Conservation (phyloP, 2,329 filamentous ascomycete species). For the Pseudogymnoascus sp. region DNA sequence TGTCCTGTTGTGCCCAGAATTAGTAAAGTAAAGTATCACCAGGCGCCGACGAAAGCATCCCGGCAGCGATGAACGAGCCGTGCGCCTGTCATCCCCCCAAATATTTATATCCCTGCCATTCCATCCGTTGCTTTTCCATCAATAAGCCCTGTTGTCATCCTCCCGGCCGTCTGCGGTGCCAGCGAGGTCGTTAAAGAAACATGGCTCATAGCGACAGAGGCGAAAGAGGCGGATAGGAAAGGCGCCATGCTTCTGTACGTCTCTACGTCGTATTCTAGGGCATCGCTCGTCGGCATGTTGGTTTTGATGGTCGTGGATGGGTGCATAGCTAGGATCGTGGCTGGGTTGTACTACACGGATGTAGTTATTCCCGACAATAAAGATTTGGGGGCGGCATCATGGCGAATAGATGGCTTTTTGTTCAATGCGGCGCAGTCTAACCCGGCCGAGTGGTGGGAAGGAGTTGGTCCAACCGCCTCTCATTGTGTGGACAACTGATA, state of each 20-base stretch:
- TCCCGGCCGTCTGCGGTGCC: background rate
- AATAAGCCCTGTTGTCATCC: background rate
- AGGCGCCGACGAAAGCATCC: background rate
- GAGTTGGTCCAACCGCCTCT: background rate
- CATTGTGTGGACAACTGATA: background rate
- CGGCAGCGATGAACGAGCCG: background rate
- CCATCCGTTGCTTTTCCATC: background rate
- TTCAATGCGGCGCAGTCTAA: background rate
- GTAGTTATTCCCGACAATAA: background rate
- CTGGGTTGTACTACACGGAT: background rate
- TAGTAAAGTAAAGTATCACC: background rate
- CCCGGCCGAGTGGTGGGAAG: background rate
- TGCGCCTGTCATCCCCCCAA: background rate
- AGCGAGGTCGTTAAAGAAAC: background rate
- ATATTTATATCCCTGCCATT: background rate
- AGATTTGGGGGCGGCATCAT: background rate
- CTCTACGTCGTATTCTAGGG: background rate
- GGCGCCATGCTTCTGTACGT: background rate
- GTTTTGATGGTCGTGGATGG: background rate
- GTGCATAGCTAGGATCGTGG: background rate
- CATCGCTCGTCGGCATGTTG: background rate
- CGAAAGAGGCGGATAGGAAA: background rate
- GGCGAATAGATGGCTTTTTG: background rate
- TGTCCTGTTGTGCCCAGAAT: background rate
- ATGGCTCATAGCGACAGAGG: background rate